A percentile compares a stretch with the other conserved stretches of the same genome.
Conservation (phyloP, 208 protist genomes). For the Leishmania tropica region DNA sequence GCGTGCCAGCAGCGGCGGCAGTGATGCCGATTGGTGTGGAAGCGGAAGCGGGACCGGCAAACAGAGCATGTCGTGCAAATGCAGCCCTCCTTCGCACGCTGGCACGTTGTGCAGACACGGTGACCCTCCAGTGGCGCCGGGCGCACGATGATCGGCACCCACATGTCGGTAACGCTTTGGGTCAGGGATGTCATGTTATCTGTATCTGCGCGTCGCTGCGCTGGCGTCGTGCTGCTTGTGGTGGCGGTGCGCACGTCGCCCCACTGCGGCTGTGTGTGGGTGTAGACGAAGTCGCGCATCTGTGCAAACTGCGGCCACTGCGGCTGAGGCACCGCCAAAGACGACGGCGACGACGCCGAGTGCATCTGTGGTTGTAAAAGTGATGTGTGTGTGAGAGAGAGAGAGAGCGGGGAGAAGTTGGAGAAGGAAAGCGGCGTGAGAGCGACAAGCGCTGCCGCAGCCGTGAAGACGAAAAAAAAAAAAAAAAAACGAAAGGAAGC, state of each 20-base stretch:
- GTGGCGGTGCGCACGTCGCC: constrained; percentile 4
- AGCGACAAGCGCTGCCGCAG: neutral
- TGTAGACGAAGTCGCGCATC: constrained; percentile 50
- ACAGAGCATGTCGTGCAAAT: constrained; percentile 50
- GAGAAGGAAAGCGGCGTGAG: neutral
- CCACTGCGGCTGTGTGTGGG: constrained; percentile 66
- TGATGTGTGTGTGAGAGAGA: no score
- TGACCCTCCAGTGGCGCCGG: constrained; percentile 32
- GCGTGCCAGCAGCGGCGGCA: constrained; percentile 75
- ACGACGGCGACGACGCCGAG: neutral
- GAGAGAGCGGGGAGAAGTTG: neutral
- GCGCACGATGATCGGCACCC: constrained; percentile 29
- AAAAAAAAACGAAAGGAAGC: neutral
- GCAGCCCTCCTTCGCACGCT: constrained; percentile 47
- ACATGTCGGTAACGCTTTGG: neutral
- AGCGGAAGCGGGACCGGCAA: constrained; percentile 35
- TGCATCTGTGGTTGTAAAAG: neutral
- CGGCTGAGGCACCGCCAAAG: constrained; percentile 25
- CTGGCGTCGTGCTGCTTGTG: neutral
- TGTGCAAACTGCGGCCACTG: constrained; percentile 40
- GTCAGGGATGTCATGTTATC: neutral
- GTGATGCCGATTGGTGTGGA: constrained; percentile 58
- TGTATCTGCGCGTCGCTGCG: neutral
- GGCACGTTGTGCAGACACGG: constrained; percentile 53
- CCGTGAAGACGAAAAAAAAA: neutral